Conservation (phyloP, 2,329 filamentous ascomycete species). For the Tolypocladium inflatum region DNA sequence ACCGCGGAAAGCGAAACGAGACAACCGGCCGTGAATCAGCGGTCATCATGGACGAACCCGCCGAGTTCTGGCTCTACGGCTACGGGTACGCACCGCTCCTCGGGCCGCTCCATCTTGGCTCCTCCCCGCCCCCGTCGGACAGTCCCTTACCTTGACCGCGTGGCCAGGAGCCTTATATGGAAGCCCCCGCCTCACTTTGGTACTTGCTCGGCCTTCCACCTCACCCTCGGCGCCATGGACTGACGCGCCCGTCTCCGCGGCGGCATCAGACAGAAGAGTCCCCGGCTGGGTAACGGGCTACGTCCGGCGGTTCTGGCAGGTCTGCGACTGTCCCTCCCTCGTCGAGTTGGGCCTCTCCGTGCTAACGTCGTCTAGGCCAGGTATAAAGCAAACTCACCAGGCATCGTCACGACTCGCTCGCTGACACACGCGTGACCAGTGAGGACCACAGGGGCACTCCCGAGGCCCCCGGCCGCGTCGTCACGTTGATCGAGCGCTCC, state of each 20-base stretch:
- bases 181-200: slow-evolving; percentile 95
- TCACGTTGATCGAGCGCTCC: slow-evolving; percentile 76
- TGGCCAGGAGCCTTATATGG: slow-evolving; percentile 77
- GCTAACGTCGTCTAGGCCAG: slow-evolving; percentile 2
- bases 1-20: neutral
- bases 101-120: neutral
- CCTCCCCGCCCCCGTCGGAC: slow-evolving; percentile 1
- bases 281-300: slow-evolving; percentile 91
- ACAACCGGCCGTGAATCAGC: neutral
- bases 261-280: slow-evolving; percentile 60
- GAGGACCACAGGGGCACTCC: slow-evolving; percentile 93
- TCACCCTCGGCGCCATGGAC: neutral
- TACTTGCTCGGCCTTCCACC: slow-evolving; percentile 30
- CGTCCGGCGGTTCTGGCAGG: slow-evolving; percentile 96
- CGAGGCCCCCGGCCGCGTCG: slow-evolving; percentile 77
- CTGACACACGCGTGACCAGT: slow-evolving; percentile 34
- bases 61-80: slow-evolving; percentile 92
- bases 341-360: slow-evolving; percentile 1
- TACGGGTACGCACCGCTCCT: slow-evolving; percentile 60
- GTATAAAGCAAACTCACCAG: neutral
- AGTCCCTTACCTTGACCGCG: neutral
- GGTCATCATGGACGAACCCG: slow-evolving; percentile 12
- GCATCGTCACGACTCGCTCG: neutral
- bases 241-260: neutral
- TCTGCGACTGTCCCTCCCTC: slow-evolving; percentile 32